Evolutionary conservation across 2,329 filamentous ascomycete species (phyloP).

Genomic region (Fonsecaea multimorphosa): DNA sequence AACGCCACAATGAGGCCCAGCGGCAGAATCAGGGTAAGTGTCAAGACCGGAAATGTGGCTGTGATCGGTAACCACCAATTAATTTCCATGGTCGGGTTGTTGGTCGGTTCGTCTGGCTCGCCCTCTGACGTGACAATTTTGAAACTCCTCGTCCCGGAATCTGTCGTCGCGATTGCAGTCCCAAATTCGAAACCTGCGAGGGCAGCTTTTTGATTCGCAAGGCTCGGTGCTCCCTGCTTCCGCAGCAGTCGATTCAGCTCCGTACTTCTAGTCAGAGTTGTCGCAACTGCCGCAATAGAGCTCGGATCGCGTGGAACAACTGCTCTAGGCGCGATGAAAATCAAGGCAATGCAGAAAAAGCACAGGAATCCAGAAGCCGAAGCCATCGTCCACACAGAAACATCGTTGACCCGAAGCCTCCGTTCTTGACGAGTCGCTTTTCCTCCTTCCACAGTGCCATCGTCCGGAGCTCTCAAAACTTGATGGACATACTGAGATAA

Average conservation of each 20-base stretch:
- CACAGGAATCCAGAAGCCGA: conserved; percentile 32
- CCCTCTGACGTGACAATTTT: conserved; percentile 40
- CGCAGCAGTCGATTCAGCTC: conserved; percentile 37
- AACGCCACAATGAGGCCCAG: conserved; percentile 36
- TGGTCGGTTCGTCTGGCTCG: conserved; percentile 20
- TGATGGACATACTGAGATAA: conserved; percentile 37
- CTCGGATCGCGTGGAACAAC: conserved; percentile 39
- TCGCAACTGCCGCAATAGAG: conserved; percentile 36
- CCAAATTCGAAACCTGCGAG: conserved; percentile 39
- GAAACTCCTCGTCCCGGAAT: conserved; percentile 34
- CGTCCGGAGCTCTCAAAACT: conserved; percentile 24
- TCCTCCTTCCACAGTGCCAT: conserved; percentile 23
- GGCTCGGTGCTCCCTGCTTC: conserved; percentile 30
- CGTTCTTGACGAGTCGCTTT: conserved; percentile 23
- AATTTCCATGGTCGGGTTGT: conserved; percentile 22
- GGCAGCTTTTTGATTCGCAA: conserved; percentile 33
- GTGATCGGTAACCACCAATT: conserved; percentile 38
- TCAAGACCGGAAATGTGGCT: conserved; percentile 31
- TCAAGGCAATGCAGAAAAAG: conserved; percentile 31
- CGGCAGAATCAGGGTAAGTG: conserved; percentile 37
- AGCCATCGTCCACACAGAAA: conserved; percentile 36
- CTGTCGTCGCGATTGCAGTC: conserved; percentile 37
- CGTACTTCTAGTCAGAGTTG: conserved; percentile 35
- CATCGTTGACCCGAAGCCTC: conserved; percentile 34
- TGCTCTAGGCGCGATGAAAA: conserved; percentile 35